Percentiles rank a stretch among this genome's conserved stretches.
Conservation (phyloP, 768 basidiomycete species). For the Rossbeevera mucosa region DNA sequence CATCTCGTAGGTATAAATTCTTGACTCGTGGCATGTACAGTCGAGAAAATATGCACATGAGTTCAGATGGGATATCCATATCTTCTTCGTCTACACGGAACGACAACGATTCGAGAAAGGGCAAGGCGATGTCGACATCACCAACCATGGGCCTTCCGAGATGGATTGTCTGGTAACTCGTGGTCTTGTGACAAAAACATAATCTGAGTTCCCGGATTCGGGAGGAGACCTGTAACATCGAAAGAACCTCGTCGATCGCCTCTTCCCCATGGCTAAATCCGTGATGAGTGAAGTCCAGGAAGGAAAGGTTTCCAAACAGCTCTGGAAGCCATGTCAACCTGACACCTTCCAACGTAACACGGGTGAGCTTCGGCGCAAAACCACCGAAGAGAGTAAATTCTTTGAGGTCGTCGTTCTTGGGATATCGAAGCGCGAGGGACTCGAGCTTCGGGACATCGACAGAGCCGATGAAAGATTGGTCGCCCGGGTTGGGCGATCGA, state of each 20-base stretch:
- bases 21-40: conserved; percentile 45
- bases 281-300: conserved; percentile 69
- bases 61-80: conserved; percentile 61
- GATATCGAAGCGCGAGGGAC: conserved; percentile 54
- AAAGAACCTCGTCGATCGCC: conserved; percentile 53
- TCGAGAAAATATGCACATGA: conserved; percentile 48
- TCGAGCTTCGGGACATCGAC: conserved; percentile 44
- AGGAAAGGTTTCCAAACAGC: conserved; percentile 56
- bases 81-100: conserved; percentile 50
- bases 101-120: conserved; percentile 43
- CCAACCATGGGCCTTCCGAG: conserved; percentile 17
- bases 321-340: conserved; percentile 59
- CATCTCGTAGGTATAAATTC: conserved; percentile 47
- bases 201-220: conserved; percentile 52
- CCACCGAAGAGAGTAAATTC: conserved; percentile 63
- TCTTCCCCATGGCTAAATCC: conserved; percentile 56
- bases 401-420: conserved; percentile 64
- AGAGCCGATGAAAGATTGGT: conserved; percentile 10
- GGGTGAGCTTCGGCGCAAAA: conserved; percentile 51
- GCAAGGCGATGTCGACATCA: conserved; percentile 38
- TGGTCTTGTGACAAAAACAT: conserved; percentile 44
- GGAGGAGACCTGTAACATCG: conserved; percentile 52
- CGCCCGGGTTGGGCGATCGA: conserved; percentile 10
- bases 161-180: conserved; percentile 15
- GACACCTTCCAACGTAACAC: conserved; percentile 58